Base-by-base conservation (phyloP, 2,329 filamentous ascomycete genomes). In the Pyrenochaeta sp. region DNA sequence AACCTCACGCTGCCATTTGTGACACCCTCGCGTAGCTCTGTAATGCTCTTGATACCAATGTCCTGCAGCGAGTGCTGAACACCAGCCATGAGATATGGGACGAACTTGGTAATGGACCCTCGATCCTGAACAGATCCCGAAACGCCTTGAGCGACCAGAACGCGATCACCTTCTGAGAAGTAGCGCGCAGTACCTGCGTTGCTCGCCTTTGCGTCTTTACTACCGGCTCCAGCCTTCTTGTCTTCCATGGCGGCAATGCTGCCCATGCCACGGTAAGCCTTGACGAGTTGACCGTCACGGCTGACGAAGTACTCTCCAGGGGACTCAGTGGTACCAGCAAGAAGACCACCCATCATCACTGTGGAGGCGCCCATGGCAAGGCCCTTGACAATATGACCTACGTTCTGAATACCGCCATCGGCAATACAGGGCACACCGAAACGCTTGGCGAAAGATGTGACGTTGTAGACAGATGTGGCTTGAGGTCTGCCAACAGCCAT, bases 231-330 rank as follows among this genome's bases (percentile, higher is more conserved):
- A 10, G 93, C 92, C 84, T 97, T 97, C 87, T 95, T 97, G 81
- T 98, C 94, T 81, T 98, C 93, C 95, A 99, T 99, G 65, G 95
- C 95, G 71, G 97, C 95, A 75, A 99, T 99, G 79, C 89, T 93
- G 65, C 95, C 95, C 95, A 99, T 99, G 56, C 95, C 95, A 78
- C 95, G 91, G 85, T 99, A 99, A 35, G 95, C 93, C 85, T 99
- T 99, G 78, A 99, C 94, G 49, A 99, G 88, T 85, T 98, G 96
- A 63, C 95, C 95, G 79, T 98, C 94, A 56, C 91, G 90, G 72
- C 91, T 96, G 67, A 99, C 92, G 73, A 96, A 98, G 65, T 96
- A 98, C 63, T 94, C 93, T 62, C 95, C 96, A 31, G 95, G 95
- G 32, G 94, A 98, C 81, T 99, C 95, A 36, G 94, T 97, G 60